Base-by-base conservation (phyloP, 2,329 filamentous ascomycete species). In the Didymella pomorum region DNA sequence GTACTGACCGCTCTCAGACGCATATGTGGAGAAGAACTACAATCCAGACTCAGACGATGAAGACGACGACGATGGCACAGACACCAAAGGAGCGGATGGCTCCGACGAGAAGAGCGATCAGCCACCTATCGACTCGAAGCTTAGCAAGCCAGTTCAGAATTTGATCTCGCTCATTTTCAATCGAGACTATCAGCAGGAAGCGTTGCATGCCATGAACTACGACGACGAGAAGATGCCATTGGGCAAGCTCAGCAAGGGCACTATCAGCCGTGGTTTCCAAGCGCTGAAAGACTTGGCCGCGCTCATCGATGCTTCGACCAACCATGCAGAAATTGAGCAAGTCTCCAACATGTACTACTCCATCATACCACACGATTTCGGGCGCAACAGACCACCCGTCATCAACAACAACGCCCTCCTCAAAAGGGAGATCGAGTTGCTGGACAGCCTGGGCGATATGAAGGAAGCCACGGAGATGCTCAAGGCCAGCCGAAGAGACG, bases 151-250 rank as follows among this genome's bases (percentile, higher is more conserved):
- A 0, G 81, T 92, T 3, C 87, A 92, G 71, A 79, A 86, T 9
- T 79, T 96, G 20, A 88, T 96, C 83, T 79, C 87, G 59, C 85
- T 96, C 63, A 96, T 97, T 60, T 96, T 96, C 82, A 93, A 96
- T 74, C 83, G 86, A 56, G 74, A 87, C 21, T 88, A 89, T 71
- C 92, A 96, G 75, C 81, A 85, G 21, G 83, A 83, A 9, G 85
- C 86, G 33, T 90, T 92, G 87, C 73, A 77, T 1, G 80, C 84
- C 1, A 80, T 92, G 64, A 90, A 90, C 64, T 92, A 92, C 66
- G 88, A 92, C 65, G 82, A 84, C 10, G 82, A 89, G 63, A 96
- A 96, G 75, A 80, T 96, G 39, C 92, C 92, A 0, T 80, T 96
- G 1, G 93, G 92, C 4, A 96, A 95, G 72, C 83, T 96, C 23